Base-by-base conservation (phyloP, 2,329 filamentous ascomycete species). In the Apiospora phragmitis region DNA sequence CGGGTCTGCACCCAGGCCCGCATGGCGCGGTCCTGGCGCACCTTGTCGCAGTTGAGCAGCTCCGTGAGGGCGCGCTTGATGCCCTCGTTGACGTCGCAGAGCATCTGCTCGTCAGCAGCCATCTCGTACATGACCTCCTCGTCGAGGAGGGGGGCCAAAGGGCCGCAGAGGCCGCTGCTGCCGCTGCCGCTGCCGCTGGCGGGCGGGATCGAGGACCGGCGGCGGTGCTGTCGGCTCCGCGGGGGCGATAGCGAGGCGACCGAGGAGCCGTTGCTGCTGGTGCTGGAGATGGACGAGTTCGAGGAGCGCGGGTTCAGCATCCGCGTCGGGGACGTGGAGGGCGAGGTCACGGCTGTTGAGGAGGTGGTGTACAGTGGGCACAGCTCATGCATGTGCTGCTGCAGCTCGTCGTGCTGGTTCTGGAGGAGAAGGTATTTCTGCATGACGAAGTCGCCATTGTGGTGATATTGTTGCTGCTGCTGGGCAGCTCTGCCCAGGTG, bases 1-100 rank as follows among this genome's bases (percentile, higher is more conserved):
- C 88, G 82, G 26, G 85, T 83, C 78, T 90, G 88, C 43, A 90
- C 86, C 85, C 87, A 90, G 71, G 84, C 87, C 66, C 88, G 86
- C 76, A 88, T 86, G 1, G 83, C 81, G 38, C 80, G 79, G 71
- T 89, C 86, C 65, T 78, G 79, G 55, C 87, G 86, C 21, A 89
- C 86, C 47, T 84, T 80, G 32, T 87, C 85, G 79, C 87, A 90
- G 80, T 90, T 91, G 75, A 91, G 84, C 18, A 91, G 84, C 77
- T 90, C 88, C 7, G 88, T 91, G 74, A 91, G 77, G 2, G 87
- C 86, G 42, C 87, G 84, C 81, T 91, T 91, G 81, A 90, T 88
- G 74, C 86, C 85, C 79, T 90, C 88, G 79, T 89, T 89, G 79
- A 90, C 85, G 72, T 86, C 83, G 68, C 83, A 87, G 14, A 90